Conservation (phyloP, 495 filamentous ascomycete genomes). For the Glutinoglossum americanum region DNA sequence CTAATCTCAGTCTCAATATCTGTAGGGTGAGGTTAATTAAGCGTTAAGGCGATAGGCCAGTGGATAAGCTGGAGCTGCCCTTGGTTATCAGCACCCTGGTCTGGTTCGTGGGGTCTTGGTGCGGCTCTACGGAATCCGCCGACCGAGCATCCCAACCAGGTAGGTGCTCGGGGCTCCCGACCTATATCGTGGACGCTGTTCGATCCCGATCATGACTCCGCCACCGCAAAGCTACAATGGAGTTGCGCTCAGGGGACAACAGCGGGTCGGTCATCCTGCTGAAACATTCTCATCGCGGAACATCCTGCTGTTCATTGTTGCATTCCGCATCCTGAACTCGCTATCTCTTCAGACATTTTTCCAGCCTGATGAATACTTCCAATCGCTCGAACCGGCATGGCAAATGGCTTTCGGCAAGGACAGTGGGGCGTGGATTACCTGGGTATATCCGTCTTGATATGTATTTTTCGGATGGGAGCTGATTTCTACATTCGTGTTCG, state of each 20-base stretch:
- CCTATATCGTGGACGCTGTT: background rate
- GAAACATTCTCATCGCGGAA: background rate
- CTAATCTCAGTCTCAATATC: background rate
- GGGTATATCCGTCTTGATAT: conserved; percentile 34
- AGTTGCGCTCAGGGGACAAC: background rate
- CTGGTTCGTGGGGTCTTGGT: background rate
- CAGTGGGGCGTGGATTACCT: conserved; percentile 84
- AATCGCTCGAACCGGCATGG: conserved; percentile 92
- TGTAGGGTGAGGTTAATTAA: background rate
- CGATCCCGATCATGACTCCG: background rate
- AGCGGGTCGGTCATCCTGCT: background rate
- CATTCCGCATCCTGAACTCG: conserved; percentile 70
- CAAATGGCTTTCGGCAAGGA: conserved; percentile 55
- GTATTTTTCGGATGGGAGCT: background rate
- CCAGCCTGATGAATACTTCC: conserved; percentile 98
- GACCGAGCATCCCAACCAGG: too few relatives aligned
- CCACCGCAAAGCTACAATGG: background rate
- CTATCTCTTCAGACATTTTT: conserved; percentile 80
- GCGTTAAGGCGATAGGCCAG: background rate
- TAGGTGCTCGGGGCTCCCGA: too few relatives aligned
- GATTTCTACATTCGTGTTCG: background rate
- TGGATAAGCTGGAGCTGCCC: background rate
- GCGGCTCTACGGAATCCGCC: background rate
- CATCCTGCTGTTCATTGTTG: conserved; percentile 41
- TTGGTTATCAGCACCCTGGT: background rate